These are phyloP conservation scores for Trichoderma sp. DNA, from an alignment of 2,329 filamentous ascomycete species.

Conservation along the genomic window DNA sequence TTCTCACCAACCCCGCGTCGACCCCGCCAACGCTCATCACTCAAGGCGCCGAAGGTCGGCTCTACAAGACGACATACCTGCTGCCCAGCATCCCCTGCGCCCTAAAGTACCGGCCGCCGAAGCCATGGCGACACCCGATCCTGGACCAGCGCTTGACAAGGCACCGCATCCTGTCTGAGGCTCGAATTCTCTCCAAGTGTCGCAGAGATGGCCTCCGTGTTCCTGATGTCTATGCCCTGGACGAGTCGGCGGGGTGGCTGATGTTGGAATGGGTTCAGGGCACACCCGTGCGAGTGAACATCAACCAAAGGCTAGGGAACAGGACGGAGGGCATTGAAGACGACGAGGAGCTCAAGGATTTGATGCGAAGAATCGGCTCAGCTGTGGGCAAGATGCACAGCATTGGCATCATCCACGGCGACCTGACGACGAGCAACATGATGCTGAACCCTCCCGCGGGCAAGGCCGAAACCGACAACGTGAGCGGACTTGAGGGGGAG, in stretches of 20 bases:
- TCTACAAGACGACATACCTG: slow-evolving; percentile 86
- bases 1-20: slow-evolving; percentile 64
- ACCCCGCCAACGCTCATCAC: slow-evolving; percentile 70
- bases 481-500: slow-evolving; percentile 60
- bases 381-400: slow-evolving; percentile 77
- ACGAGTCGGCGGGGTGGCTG: slow-evolving; percentile 68
- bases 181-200: slow-evolving; percentile 79
- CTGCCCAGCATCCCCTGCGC: slow-evolving; percentile 67
- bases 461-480: slow-evolving; percentile 28
- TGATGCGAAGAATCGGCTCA: slow-evolving; percentile 71
- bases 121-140: slow-evolving; percentile 86
- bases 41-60: slow-evolving; percentile 92
- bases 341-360: slow-evolving; percentile 54
- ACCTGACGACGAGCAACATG: slow-evolving; percentile 96
- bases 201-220: slow-evolving; percentile 77
- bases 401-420: slow-evolving; percentile 87
- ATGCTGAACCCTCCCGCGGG: slow-evolving; percentile 61
- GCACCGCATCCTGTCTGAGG: slow-evolving; percentile 85
- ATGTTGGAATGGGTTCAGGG: slow-evolving; percentile 86
- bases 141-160: slow-evolving; percentile 87
- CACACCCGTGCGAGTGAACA: slow-evolving; percentile 64
- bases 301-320: slow-evolving; percentile 68
- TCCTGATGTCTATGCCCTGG: slow-evolving; percentile 74
- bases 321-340: slow-evolving; percentile 41
- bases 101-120: slow-evolving; percentile 87